Percentiles rank a stretch among this genome's conserved stretches.
Conservation (phyloP, 2,329 filamentous ascomycete genomes). For the Daldinia sp. region DNA sequence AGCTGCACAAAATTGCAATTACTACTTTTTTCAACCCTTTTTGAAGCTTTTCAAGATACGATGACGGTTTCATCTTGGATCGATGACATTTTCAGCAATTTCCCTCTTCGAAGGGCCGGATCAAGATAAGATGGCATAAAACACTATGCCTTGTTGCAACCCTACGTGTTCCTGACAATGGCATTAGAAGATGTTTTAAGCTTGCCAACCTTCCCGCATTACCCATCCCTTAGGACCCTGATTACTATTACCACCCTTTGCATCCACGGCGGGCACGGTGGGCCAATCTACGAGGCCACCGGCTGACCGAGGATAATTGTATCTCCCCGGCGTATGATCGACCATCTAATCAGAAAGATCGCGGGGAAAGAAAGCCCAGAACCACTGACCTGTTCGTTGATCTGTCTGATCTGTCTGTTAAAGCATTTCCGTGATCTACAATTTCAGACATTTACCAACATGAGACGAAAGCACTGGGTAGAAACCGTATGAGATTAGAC, state of each 20-base stretch:
- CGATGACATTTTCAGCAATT: conserved; percentile 21
- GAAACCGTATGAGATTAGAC: conserved; percentile 2
- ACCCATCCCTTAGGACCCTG: conserved; percentile 21
- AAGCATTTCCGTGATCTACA: conserved; percentile 34
- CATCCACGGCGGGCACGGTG: conserved; percentile 3
- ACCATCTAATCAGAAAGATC: conserved; percentile 38
- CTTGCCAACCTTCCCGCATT: conserved; percentile 25
- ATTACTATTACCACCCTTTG: conserved; percentile 21
- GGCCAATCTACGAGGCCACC: conserved; percentile 29
- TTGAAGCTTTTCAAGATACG: not conserved
- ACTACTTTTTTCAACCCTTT: not conserved
- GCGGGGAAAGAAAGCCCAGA: conserved; percentile 39
- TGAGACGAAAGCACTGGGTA: conserved; percentile 34
- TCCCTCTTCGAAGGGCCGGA: conserved; percentile 17
- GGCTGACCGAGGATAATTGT: conserved; percentile 33
- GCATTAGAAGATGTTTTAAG: conserved; percentile 21
- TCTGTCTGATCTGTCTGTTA: not conserved
- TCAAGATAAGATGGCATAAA: conserved; percentile 33
- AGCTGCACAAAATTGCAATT: not conserved
- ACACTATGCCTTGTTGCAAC: conserved; percentile 30
- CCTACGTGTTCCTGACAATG: conserved; percentile 33
- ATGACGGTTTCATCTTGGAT: conserved; percentile 21
- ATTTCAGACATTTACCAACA: conserved; percentile 36
- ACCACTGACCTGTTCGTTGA: conserved; percentile 28
- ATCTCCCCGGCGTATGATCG: conserved; percentile 39